Percentiles rank a stretch among this genome's conserved stretches.
phyloP scores from a whole-genome alignment of 2,329 filamentous ascomycete genomes.

The Orbilia oligospora region DNA sequence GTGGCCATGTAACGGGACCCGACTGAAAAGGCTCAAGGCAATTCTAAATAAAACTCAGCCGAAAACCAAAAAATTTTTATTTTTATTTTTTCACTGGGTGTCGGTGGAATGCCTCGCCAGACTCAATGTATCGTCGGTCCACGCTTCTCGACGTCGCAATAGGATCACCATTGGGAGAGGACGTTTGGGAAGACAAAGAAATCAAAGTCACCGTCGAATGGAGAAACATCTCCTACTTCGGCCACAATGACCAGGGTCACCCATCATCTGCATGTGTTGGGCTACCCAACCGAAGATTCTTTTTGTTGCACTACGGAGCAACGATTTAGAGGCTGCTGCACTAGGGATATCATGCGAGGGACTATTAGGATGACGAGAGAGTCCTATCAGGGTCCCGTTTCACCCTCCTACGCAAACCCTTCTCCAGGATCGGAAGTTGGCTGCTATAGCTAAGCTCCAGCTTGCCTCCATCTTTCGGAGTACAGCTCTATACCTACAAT shows the following conservation, averaged over 20 bases:
- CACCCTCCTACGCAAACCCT: slow-evolving; percentile 29
- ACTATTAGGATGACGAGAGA: slow-evolving; percentile 8
- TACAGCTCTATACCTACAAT: not conserved
- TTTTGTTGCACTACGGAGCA: slow-evolving; percentile 13
- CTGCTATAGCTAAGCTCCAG: slow-evolving; percentile 34
- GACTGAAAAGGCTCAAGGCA: not conserved
- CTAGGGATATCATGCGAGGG: slow-evolving; percentile 4
- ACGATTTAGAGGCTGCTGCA: not conserved
- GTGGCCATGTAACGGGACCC: slow-evolving; percentile 20
- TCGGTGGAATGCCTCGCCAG: not conserved
- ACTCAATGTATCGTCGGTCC: not conserved
- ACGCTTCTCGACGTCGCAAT: not conserved
- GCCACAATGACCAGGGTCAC: slow-evolving; percentile 23
- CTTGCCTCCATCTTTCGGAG: not conserved
- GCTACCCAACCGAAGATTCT: slow-evolving; percentile 31
- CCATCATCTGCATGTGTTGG: slow-evolving; percentile 26
- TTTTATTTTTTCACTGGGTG: not conserved
- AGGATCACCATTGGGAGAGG: not conserved
- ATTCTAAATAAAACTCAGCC: slow-evolving; percentile 25
- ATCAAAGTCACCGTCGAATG: slow-evolving; percentile 28
- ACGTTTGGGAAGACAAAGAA: not conserved
- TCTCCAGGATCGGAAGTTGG: slow-evolving; percentile 34
- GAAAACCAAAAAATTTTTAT: not conserved
- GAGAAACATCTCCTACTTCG: slow-evolving; percentile 35
- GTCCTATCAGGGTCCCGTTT: slow-evolving; percentile 51